Evolutionary conservation across 169 alveolate genomes (phyloP).

Genomic region (Ichthyophthirius multifiliis): DNA sequence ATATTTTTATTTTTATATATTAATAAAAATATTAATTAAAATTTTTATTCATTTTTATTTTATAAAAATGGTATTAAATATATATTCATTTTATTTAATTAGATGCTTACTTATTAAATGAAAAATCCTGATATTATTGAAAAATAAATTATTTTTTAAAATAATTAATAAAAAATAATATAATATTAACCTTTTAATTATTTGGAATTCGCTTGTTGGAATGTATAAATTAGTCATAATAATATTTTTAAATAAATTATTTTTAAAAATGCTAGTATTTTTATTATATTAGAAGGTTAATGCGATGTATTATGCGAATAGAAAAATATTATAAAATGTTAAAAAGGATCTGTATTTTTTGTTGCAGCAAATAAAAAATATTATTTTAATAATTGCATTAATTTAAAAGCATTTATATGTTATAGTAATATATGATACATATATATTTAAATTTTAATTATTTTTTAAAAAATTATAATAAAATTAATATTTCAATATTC

Average conservation of each 20-base stretch:
- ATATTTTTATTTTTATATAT: background rate
- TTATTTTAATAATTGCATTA: background rate
- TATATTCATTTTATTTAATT: too few relatives aligned
- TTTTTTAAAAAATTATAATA: too few relatives aligned
- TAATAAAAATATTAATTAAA: background rate
- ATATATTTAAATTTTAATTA: too few relatives aligned
- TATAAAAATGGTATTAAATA: too few relatives aligned
- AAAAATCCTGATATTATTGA: background rate
- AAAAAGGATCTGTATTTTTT: background rate
- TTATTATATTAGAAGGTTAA: background rate
- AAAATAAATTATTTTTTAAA: background rate
- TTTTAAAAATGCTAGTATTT: background rate
- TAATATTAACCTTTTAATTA: background rate
- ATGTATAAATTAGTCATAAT: background rate
- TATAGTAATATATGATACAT: too few relatives aligned
- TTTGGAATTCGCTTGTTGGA: background rate
- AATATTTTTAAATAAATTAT: background rate
- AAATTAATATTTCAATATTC: too few relatives aligned
- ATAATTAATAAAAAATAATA: background rate
- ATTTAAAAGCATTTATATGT: background rate
- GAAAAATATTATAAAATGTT: background rate
- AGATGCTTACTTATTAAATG: constrained; percentile 13
- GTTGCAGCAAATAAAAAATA: background rate
- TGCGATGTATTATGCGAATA: background rate
- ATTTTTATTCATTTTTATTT: background rate